Evolutionary conservation across 371 early-diverging fungal genomes (phyloP).

Genomic region (Thermomucor indicae-seudaticae): DNA sequence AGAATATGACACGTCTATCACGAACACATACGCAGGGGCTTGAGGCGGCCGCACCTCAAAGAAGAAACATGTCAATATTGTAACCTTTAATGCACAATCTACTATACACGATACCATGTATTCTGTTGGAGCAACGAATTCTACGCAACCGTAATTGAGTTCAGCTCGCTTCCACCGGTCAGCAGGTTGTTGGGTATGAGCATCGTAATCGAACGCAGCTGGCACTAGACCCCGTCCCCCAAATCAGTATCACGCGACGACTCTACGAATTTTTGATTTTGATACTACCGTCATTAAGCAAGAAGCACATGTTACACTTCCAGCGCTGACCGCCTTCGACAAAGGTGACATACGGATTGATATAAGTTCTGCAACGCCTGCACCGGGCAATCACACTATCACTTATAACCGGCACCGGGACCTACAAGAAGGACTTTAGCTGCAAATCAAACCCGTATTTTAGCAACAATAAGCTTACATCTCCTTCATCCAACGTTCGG

Average conservation of each 20-base stretch:
- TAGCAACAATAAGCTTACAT: constrained; percentile 27
- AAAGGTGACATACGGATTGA: constrained; percentile 93
- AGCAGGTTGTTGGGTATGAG: constrained; percentile 52
- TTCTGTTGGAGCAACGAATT: constrained; percentile 73
- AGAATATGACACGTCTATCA: constrained; percentile 89
- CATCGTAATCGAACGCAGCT: constrained; percentile 75
- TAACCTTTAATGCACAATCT: no score
- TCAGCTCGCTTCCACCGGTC: constrained; percentile 75
- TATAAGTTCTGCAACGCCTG: constrained; percentile 92
- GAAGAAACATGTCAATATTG: no score
- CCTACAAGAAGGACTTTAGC: constrained; percentile 22
- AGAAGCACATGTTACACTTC: constrained; percentile 95
- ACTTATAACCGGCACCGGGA: constrained; percentile 78
- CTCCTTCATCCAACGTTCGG: constrained; percentile 50
- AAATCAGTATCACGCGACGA: background rate
- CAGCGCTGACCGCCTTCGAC: constrained; percentile 91
- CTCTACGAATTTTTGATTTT: background rate
- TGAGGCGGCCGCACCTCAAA: constrained; percentile 88
- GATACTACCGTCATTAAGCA: constrained; percentile 79
- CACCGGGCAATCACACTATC: constrained; percentile 90
- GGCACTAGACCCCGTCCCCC: constrained; percentile 47
- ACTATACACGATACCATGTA: constrained; percentile 26
- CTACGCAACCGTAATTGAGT: constrained; percentile 66
- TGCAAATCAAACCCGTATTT: background rate
- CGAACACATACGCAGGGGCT: constrained; percentile 88